A percentile compares a stretch with the other conserved stretches of the same genome.
Conservation (phyloP, 345 rosid species). For the Citrus sinensis region DVS_A1.0 CM039164.1:23962501-23963000, state of each 20-base stretch:
- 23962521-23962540: too few relatives aligned
- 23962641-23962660: not conserved
- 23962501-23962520: not conserved
- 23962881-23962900: slow-evolving; percentile 31
- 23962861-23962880: slow-evolving; percentile 24
- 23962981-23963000: not conserved
- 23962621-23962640: slow-evolving; percentile 4
- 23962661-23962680: slow-evolving; percentile 18
- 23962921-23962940: slow-evolving; percentile 34
- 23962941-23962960: slow-evolving; percentile 24
- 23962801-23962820: not conserved
- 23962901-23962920: slow-evolving; percentile 44
- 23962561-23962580: too few relatives aligned
- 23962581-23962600: not conserved
- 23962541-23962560: not conserved
- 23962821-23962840: not conserved
- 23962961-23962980: slow-evolving; percentile 24
- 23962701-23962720: slow-evolving; percentile 31
- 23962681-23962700: slow-evolving; percentile 19
- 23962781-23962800: not conserved
- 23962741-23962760: not conserved
- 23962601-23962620: not conserved
- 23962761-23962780: not conserved
- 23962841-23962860: slow-evolving; percentile 1
- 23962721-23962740: slow-evolving; percentile 14